Base-by-base conservation (phyloP, 495 filamentous ascomycete species). In the Aspergillus cristatus region DNA sequence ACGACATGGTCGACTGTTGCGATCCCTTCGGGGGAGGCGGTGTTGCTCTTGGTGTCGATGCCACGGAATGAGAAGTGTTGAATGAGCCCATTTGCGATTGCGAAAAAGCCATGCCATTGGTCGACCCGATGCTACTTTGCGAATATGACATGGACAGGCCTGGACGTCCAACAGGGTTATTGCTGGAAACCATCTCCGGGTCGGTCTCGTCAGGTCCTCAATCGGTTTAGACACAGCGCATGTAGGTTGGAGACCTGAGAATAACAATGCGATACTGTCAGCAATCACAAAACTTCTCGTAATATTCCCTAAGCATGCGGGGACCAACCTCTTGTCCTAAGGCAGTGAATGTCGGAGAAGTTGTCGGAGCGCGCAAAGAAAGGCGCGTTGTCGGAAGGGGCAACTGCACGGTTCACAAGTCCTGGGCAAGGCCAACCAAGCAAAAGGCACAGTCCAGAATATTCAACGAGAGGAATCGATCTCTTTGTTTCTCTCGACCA, bases 41-140 rank as follows among this genome's bases (percentile, higher is more conserved):
- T 25, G 68, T 75, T 35, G 65, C 69, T 45, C 70, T 64, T 41
- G 70, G 72, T n/a, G 73, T 76, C 15, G 68, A 70, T 13, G 63
- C 58, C 38, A 72, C 51, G 40, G 72, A 68, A 53, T 71, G 68
- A 31, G 68, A 62, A 44, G 59, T 62, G 47, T 70, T 65, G 37
- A 76, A 65, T 14, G 70, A 72, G 28, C 64, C 67, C 50, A 72
- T 54, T 50, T 67, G 58, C 39, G 62, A 60, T 41, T 65, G 63
- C 17, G 68, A 65, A 42, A 50, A 55, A 26, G 58, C 39, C 40
- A 63, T 54, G 35, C 64, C 62, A 50, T 68, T 64, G 32, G 50
- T 41, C 18, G 61, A 63, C 20, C 60, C 63, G 35, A 52, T 60
- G 42, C 56, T 70, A 35, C 57, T 61, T 45, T 65, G 64, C 2